Percentiles rank a stretch among this genome's conserved stretches.
These are phyloP conservation scores for Helicostylum pulchrum DNA, from an alignment of 192 early-diverging fungal genomes.

Conservation along the genomic window DNA sequence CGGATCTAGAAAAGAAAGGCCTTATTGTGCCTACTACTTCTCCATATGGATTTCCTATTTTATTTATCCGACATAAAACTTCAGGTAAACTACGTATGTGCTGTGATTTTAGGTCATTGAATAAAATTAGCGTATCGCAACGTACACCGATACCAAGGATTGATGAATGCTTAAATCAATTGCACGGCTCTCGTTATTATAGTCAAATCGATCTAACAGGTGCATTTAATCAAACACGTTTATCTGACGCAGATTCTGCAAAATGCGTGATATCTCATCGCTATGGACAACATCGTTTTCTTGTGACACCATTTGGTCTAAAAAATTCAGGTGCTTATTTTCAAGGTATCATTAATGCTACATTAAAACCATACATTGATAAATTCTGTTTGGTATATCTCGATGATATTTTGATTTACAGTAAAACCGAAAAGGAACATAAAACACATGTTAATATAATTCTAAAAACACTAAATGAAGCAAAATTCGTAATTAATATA, in stretches of 20 bases:
- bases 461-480: slow-evolving; percentile 11
- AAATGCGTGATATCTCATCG: slow-evolving; percentile 37
- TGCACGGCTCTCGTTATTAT: slow-evolving; percentile 34
- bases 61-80: slow-evolving; percentile 38
- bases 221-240: slow-evolving; percentile 44
- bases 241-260: slow-evolving; percentile 26
- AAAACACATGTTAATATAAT: slow-evolving; percentile 14
- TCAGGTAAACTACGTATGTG: slow-evolving; percentile 47
- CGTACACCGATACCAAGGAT: slow-evolving; percentile 50
- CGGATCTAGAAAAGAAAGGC: slow-evolving; percentile 15
- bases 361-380: too few species aligned
- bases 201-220: slow-evolving; percentile 41
- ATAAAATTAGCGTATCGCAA: slow-evolving; percentile 47
- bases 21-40: slow-evolving; percentile 36
- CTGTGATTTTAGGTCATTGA: slow-evolving; percentile 53
- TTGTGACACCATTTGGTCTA: slow-evolving; percentile 30
- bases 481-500: not conserved
- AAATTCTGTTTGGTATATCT: too few species aligned
- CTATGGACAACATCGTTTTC: slow-evolving; percentile 21
- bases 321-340: slow-evolving; percentile 19
- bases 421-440: slow-evolving; percentile 23
- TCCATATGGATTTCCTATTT: slow-evolving; percentile 27
- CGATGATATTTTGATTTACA: too few species aligned
- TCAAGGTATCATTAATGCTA: too few species aligned
- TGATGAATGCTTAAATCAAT: slow-evolving; percentile 38